Conservation (phyloP, 805 yeast species). For the Saturnispora hagleri region DNA sequence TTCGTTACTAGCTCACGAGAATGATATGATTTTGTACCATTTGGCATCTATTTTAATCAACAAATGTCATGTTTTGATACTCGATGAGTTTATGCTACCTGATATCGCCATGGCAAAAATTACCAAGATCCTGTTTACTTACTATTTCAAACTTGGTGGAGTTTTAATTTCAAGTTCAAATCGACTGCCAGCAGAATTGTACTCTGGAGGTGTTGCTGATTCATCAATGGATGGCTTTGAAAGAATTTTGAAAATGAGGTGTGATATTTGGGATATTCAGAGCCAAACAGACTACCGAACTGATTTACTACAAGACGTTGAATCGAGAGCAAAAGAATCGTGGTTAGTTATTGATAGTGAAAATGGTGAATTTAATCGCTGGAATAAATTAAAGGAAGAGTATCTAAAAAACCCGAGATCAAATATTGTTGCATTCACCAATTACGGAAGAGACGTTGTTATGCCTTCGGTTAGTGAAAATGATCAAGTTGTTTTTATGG, state of each 20-base stretch:
- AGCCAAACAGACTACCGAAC: constrained; percentile 48
- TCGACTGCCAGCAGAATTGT: constrained; percentile 61
- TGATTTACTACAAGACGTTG: constrained; percentile 22
- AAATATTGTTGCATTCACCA: constrained; percentile 29
- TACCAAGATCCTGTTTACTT: constrained; percentile 53
- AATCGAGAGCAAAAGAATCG: constrained; percentile 16
- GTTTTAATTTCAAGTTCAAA: constrained; percentile 68
- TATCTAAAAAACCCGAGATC: constrained; percentile 7
- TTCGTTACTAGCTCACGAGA: constrained; percentile 35
- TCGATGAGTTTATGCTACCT: constrained; percentile 73
- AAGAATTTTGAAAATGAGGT: constrained; percentile 46
- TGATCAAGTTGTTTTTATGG: constrained; percentile 33
- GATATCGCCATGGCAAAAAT: constrained; percentile 69
- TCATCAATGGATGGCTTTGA: constrained; percentile 49
- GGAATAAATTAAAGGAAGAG: constrained; percentile 29
- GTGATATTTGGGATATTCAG: constrained; percentile 54
- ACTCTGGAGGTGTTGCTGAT: constrained; percentile 55
- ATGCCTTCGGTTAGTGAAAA: constrained; percentile 36
- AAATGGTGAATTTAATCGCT: constrained; percentile 23
- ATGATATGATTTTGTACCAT: constrained; percentile 57
- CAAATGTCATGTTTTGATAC: constrained; percentile 47
- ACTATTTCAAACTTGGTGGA: constrained; percentile 66
- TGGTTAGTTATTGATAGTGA: constrained; percentile 28
- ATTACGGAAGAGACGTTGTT: constrained; percentile 45
- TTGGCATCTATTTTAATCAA: constrained; percentile 56